Evolutionary conservation across 257 asterid genomes (phyloP), one percentile per base, ranked within the genome.

Genomic region (Nicotiana sylvestris): DNA sequence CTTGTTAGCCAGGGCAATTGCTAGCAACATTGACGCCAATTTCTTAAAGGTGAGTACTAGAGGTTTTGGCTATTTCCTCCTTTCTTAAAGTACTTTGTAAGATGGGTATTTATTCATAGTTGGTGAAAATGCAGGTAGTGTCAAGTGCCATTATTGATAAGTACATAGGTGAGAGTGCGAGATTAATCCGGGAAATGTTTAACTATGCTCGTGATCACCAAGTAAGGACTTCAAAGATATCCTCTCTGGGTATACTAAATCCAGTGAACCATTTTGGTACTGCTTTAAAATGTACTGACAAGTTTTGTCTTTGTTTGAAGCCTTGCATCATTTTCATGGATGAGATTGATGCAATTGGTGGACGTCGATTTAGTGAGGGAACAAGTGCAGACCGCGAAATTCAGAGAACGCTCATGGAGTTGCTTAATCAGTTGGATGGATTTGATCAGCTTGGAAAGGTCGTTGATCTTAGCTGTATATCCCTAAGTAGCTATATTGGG

Each of bases 271-370:
- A 74, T 60, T 74, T 56, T 74, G 25, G 37, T 27, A 49, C 61
- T 74, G 61, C 61, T 37, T 74, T 29, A 25, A 72, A 25, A 49
- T 74, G 79, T 46, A 74, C 39, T 74, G 62, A 74, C 15, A 46
- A 33, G 4, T 77, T 84, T 82, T 80, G 79, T 74, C 61, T 68
- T 68, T 74, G 27, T 74, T 29, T 74, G 27, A 74, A 95, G 99
- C 97, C 99, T n/a, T 95, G 99, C 92, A 95, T 95, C 86, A 95
- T 95, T 58, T 95, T 95, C 86, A 95, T 94, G 99, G 99, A 94
- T 83, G 98, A 95, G 92, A 95, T 95, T 72, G 99, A 95, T 89
- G 99, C 98, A 77, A 94, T 94, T 81, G 97, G 98, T 81, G 99
- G 99, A 12, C 93, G 97, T 15, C 97, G 97, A 79, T 95, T 95